Conservation (phyloP, 192 early-diverging fungal genomes). For the Chytriomyces confervae region DNA sequence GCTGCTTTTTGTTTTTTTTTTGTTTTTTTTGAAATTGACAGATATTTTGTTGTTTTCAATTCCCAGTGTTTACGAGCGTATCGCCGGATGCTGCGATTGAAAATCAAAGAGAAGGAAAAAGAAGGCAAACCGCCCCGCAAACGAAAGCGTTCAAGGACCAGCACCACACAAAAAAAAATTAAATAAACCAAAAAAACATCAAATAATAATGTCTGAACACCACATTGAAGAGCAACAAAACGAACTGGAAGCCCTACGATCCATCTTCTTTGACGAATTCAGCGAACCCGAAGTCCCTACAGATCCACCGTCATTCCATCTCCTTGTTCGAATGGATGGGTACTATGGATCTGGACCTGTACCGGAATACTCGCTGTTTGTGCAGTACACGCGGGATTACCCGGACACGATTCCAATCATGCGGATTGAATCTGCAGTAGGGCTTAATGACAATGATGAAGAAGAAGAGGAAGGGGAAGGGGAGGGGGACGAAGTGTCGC, state of each 20-base stretch:
- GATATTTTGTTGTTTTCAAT: too few relatives aligned
- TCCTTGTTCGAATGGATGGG: constrained; percentile 39
- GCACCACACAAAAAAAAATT: background rate
- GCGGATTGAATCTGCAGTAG: constrained; percentile 31
- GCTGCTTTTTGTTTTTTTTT: background rate
- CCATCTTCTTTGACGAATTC: constrained; percentile 59
- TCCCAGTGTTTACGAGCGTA: too few relatives aligned
- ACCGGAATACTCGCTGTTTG: constrained; percentile 60
- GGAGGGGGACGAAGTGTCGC: constrained; percentile 24
- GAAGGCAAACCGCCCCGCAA: too few relatives aligned
- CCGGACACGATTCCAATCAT: constrained; percentile 42
- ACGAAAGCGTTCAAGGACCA: background rate
- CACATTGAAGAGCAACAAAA: constrained; percentile 48
- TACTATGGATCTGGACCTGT: background rate
- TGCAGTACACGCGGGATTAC: constrained; percentile 52
- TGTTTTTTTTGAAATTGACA: background rate
- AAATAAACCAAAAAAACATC: constrained; percentile 6
- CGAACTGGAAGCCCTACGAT: constrained; percentile 54
- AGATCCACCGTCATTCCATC: constrained; percentile 36
- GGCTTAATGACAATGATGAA: too few relatives aligned
- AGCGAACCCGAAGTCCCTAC: constrained; percentile 33
- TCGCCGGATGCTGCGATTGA: too few relatives aligned
- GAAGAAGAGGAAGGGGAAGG: too few relatives aligned
- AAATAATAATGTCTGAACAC: background rate
- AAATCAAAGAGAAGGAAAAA: too few relatives aligned